Evolutionary conservation across 208 protist genomes (phyloP), one percentile per base, ranked within the genome.

Genomic region (Angomonas deanei): DNA sequence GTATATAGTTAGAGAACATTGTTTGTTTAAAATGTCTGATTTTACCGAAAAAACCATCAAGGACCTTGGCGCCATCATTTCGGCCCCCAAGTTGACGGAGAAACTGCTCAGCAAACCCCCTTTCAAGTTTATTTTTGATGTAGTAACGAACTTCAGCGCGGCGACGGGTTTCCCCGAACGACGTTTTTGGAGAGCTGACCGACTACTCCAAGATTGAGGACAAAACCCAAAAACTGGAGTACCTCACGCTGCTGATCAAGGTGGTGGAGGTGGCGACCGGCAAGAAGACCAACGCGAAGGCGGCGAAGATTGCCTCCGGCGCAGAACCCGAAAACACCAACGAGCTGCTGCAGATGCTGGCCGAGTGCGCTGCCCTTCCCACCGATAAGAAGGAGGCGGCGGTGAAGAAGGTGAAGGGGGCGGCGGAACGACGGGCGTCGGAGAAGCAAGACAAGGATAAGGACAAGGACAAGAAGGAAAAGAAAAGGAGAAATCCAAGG

Each of bases 81-180:
- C 78, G 19, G 30, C 76, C 3, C 92, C 92, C 1, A 92, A 93
- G 69, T 76, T 97, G 15, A 84, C 86, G 26, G 92, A 97, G 27
- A 97, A 97, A 64, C 83, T 92, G 4, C 84, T 97, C 23, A 64
- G 64, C 34, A 78, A 77, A 26, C 92, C 92, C 3, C 92, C 92
- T 0, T 97, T 97, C 64, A 85, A 88, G 32, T 97, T 93, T 72
- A 53, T 97, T 11, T 86, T 95, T 64, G 92, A 97, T 66, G 80
- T 96, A 42, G 82, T 93, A 19, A 86, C 79, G 38, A 73, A 61
- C 42, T 78, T 93, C 26, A 64, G 86, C 3, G 78, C 78, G 50
- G 33, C 83, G 19, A 86, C 71, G 23, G 70, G 69, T n/a, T 97
- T 95, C 61, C 88, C 88, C 10, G 74, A 86, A 11, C 80, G 72